A percentile compares a stretch with the other conserved stretches of the same genome.
These are phyloP conservation scores for Clonostachys byssicola DNA, from an alignment of 2,329 filamentous ascomycete genomes.

Conservation along the genomic window DNA sequence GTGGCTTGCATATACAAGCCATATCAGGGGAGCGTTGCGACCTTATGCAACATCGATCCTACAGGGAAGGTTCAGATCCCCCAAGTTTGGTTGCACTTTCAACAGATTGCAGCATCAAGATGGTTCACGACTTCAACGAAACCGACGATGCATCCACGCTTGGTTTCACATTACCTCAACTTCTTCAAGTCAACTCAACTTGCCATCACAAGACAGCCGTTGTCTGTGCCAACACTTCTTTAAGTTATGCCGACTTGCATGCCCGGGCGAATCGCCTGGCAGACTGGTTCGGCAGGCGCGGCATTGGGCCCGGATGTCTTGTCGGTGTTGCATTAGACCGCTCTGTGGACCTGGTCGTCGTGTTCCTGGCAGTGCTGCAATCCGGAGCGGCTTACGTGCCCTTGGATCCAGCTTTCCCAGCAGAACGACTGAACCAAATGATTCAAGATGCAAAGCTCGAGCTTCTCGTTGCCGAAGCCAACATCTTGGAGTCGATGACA, in stretches of 20 bases:
- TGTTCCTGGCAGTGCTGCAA: slow-evolving; percentile 8
- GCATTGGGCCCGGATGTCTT: slow-evolving; percentile 4
- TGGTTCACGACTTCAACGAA: slow-evolving; percentile 2
- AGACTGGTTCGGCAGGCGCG: background rate
- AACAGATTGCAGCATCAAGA: too few species aligned
- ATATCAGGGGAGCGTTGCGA: too few species aligned
- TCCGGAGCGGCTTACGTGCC: slow-evolving; percentile 10
- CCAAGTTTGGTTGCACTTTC: too few species aligned
- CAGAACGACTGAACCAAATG: slow-evolving; percentile 9
- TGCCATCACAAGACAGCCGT: slow-evolving; percentile 2
- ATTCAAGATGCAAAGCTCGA: slow-evolving; percentile 6
- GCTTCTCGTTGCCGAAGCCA: slow-evolving; percentile 5
- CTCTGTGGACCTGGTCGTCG: slow-evolving; percentile 8
- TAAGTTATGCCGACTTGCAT: slow-evolving; percentile 5
- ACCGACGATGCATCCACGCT: slow-evolving; percentile 1
- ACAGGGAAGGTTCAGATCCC: too few species aligned
- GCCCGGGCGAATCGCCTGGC: slow-evolving; percentile 4
- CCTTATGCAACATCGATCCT: too few species aligned
- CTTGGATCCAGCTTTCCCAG: slow-evolving; percentile 8
- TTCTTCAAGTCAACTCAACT: slow-evolving; percentile 1
- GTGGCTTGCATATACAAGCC: too few species aligned
- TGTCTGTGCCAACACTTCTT: slow-evolving; percentile 1
- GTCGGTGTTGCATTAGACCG: slow-evolving; percentile 7
- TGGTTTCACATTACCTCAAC: background rate
- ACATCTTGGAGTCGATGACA: background rate